Conservation (phyloP, 2,329 filamentous ascomycete species). For the Fusarium xyrophilum region DNA sequence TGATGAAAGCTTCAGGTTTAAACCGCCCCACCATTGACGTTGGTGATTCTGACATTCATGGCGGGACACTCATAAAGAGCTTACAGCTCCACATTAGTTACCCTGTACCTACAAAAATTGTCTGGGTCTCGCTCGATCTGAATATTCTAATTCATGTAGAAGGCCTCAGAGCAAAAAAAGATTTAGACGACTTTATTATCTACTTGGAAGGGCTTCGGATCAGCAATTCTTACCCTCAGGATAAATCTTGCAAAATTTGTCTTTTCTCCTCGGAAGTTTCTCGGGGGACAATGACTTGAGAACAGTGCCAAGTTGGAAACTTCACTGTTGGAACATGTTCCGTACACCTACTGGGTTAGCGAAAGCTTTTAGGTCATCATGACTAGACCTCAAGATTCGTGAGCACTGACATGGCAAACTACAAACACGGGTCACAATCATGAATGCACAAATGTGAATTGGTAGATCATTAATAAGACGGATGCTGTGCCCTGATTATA, state of each 20-base stretch:
- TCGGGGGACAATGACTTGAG: not conserved
- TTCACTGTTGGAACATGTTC: not conserved
- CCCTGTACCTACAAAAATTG: slow-evolving; percentile 1
- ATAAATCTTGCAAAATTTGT: no score
- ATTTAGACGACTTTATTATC: no score
- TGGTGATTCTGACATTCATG: slow-evolving; percentile 26
- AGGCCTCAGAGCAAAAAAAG: no score
- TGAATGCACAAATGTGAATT: slow-evolving; percentile 27
- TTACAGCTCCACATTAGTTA: slow-evolving; percentile 14
- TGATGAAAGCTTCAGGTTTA: slow-evolving; percentile 32
- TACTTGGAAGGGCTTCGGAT: no score
- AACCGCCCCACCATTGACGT: slow-evolving; percentile 39
- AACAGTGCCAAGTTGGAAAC: not conserved
- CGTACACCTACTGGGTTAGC: not conserved
- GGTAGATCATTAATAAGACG: slow-evolving; percentile 45
- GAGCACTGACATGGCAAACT: no score
- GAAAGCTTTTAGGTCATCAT: not conserved
- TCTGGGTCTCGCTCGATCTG: not conserved
- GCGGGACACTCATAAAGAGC: slow-evolving; percentile 14
- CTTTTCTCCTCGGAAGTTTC: not conserved
- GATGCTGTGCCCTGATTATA: slow-evolving; percentile 44
- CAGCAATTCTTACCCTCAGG: no score
- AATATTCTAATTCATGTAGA: no score
- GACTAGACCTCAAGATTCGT: not conserved
- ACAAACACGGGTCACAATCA: not conserved